These are phyloP conservation scores for Berberis vulgaris DNA, from an alignment of 164 flowering plant genomes.

Conservation along the genomic window DNA sequence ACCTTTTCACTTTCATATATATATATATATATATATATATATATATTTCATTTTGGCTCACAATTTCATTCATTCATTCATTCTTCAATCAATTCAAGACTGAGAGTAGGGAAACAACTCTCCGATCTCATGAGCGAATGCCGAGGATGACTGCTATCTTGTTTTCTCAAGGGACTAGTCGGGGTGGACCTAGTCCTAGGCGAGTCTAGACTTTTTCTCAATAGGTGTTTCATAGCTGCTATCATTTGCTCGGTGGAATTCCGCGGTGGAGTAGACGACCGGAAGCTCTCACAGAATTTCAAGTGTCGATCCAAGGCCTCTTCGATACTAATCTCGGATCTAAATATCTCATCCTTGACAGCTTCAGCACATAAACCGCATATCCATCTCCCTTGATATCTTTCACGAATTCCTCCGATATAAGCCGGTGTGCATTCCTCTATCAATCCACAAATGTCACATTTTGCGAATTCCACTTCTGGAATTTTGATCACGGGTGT, in stretches of 20 bases:
- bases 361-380: slow-evolving; percentile 89
- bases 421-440: slow-evolving; percentile 80
- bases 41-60: too few relatives aligned
- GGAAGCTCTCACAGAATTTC: slow-evolving; percentile 56
- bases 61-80: too few relatives aligned
- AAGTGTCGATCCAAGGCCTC: slow-evolving; percentile 68
- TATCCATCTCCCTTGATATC: slow-evolving; percentile 70
- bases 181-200: slow-evolving; percentile 48
- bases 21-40: too few relatives aligned
- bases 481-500: slow-evolving; percentile 9
- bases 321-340: slow-evolving; percentile 44
- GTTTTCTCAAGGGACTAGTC: slow-evolving; percentile 31
- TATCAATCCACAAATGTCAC: slow-evolving; percentile 71
- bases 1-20: too few relatives aligned
- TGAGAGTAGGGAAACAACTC: slow-evolving; percentile 51
- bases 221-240: slow-evolving; percentile 56
- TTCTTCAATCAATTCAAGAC: too few relatives aligned
- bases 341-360: slow-evolving; percentile 55
- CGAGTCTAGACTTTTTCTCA: slow-evolving; percentile 58
- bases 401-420: slow-evolving; percentile 41
- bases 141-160: not conserved
- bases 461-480: slow-evolving; percentile 51
- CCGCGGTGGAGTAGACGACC: slow-evolving; percentile 42
- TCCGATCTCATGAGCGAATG: slow-evolving; percentile 34
- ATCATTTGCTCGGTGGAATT: slow-evolving; percentile 60